Evolutionary conservation across 148 eudicot genomes (phyloP).

Genomic region (Rhododendron mucronatum): DNA sequence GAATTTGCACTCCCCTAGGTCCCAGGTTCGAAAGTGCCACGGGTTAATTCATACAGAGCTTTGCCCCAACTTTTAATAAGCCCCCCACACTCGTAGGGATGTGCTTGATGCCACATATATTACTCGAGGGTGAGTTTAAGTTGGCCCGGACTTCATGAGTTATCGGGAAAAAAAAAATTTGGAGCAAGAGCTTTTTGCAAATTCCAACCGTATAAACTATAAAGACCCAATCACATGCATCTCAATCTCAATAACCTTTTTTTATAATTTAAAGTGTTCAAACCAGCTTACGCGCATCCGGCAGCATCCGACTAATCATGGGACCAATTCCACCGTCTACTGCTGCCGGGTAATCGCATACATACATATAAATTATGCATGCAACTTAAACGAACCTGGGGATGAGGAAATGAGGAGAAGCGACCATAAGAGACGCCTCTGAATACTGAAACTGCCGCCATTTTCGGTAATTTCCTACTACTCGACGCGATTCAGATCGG

Average conservation of each 20-base stretch:
- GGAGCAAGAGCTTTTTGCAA: neutral
- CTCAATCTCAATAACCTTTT: too few relatives aligned
- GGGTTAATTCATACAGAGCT: neutral
- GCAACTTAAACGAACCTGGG: slow-evolving; percentile 32
- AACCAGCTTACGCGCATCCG: too few relatives aligned
- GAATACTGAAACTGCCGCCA: slow-evolving; percentile 35
- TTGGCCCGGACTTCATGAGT: neutral
- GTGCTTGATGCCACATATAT: neutral
- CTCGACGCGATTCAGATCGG: neutral
- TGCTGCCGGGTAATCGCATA: neutral
- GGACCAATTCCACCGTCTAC: neutral
- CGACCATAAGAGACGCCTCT: slow-evolving; percentile 47
- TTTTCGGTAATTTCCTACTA: neutral
- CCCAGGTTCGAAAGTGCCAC: too few relatives aligned
- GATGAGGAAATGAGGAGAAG: slow-evolving; percentile 37
- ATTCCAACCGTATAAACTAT: neutral
- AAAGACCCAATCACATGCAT: neutral
- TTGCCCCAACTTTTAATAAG: neutral
- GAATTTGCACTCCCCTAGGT: neutral
- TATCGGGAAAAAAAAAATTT: neutral
- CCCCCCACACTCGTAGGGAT: neutral
- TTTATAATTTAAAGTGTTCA: too few relatives aligned
- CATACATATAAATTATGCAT: neutral
- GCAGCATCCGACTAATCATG: too few relatives aligned
- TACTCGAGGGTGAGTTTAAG: neutral